Percentiles rank a stretch among this genome's conserved stretches.
Conservation (phyloP, 768 basidiomycete genomes). For the Cystobasidiopsis lactophilus region DNA sequence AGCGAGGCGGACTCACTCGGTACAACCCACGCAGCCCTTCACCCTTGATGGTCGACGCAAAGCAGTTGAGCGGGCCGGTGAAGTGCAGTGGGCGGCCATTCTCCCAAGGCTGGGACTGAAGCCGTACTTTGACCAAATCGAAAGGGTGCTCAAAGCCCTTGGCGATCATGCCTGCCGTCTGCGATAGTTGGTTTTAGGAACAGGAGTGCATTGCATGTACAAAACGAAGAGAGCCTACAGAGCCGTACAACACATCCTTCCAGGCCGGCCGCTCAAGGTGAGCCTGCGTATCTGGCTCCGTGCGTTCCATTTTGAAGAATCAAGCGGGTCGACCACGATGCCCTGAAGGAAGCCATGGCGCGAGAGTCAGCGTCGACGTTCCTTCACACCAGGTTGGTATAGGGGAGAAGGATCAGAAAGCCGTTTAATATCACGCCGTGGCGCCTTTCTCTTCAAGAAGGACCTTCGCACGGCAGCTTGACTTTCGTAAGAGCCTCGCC, state of each 20-base stretch:
- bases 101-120: slow-evolving; percentile 55
- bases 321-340: too few relatives aligned
- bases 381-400: too few relatives aligned
- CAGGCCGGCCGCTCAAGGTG: slow-evolving; percentile 1
- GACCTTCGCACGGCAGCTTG: too few relatives aligned
- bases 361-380: too few relatives aligned
- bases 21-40: slow-evolving; percentile 75
- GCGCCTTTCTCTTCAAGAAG: too few relatives aligned
- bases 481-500: too few relatives aligned
- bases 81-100: slow-evolving; percentile 48
- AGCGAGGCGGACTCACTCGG: slow-evolving; percentile 43
- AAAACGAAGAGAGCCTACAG: slow-evolving; percentile 2
- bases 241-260: slow-evolving; percentile 19
- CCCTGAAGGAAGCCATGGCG: too few relatives aligned
- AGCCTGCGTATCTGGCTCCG: too few relatives aligned
- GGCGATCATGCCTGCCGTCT: slow-evolving; percentile 70
- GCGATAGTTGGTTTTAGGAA: background rate
- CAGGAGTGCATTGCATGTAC: background rate
- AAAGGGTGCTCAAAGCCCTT: slow-evolving; percentile 81
- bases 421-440: too few relatives aligned
- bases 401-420: too few relatives aligned
- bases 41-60: slow-evolving; percentile 50
- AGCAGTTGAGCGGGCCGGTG: slow-evolving; percentile 68
- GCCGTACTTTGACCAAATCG: slow-evolving; percentile 79
- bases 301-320: too few relatives aligned